Evolutionary conservation across 495 filamentous ascomycete genomes (phyloP), one percentile per base, ranked within the genome.

Genomic region (Collariella sp.): DNA sequence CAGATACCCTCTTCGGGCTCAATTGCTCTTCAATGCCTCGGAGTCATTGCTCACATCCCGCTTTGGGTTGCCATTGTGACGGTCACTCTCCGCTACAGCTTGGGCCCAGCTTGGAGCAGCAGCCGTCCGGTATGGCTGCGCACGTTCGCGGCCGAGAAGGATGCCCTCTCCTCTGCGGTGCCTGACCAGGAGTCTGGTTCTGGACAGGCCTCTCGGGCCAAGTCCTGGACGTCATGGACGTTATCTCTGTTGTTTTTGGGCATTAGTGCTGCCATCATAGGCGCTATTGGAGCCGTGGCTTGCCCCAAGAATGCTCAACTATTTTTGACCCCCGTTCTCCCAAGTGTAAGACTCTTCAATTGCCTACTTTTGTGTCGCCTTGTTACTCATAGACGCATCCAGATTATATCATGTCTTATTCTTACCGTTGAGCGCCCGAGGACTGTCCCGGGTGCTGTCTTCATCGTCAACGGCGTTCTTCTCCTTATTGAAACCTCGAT

Each of bases 91-190:
- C 67, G 64, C 33, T 70, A 68, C 38, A 62, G 42, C 2, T 20
- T 58, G 13, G 54, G 55, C 12, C 54, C 62, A 11, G 11, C 61
- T 2, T 64, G 67, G 66, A 36, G 24, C 2, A 39, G 51, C 6
- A 43, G 44, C 42, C 62, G 66, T 5, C 67, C 67, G 4, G 10
- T 56, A 16, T 70, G 66, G 66, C 54, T 70, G 36, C 62, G 62
- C 22, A 56, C 42, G 23, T 64, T 70, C 42, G 61, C 60, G 0
- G 48, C 59, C 6, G 61, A 67, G 51, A 9, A 61, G 9, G 13
- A 54, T 18, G 58, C 46, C 2, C 23, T 22, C 23, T 16, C 54
- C 5, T 5, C 34, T 1, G 12, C 12, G 2, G 22, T 10, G n/a
- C 4, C 22, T 23, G 55, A 61, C 34, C 55, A 54, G 26, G 61